A percentile compares a stretch with the other conserved stretches of the same genome.
Evolutionary conservation across 1,139 yeast species (phyloP).

Genomic region (Yarrowia galli): DNA sequence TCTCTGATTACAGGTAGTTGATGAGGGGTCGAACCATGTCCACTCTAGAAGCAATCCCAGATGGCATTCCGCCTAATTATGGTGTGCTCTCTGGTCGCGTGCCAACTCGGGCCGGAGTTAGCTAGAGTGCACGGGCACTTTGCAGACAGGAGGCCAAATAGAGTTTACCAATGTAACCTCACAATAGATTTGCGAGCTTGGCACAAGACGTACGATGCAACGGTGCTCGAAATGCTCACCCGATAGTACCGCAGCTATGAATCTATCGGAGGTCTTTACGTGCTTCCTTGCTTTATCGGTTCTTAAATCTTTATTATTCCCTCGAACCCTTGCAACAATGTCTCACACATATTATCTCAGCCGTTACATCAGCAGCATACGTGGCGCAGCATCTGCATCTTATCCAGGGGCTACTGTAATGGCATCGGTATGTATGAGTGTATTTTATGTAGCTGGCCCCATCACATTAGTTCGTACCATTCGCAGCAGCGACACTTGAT

Average conservation of each 20-base stretch:
- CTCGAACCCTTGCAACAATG: background rate
- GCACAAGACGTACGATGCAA: background rate
- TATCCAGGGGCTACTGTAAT: background rate
- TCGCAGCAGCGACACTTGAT: too few species aligned
- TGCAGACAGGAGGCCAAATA: background rate
- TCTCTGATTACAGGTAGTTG: background rate
- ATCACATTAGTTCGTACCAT: background rate
- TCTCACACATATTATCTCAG: slow-evolving; percentile 6
- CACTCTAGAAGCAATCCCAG: background rate
- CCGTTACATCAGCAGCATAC: slow-evolving; percentile 2
- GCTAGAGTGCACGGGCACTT: background rate
- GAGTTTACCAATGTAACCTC: background rate
- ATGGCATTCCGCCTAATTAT: too few species aligned
- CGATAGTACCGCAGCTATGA: background rate
- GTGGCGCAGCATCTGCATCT: background rate
- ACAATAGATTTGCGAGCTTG: slow-evolving; percentile 6
- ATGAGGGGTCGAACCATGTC: slow-evolving; percentile 6
- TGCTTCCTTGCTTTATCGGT: slow-evolving; percentile 2
- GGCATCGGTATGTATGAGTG: too few species aligned
- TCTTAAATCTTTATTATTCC: background rate
- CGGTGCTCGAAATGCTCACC: background rate
- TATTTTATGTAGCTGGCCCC: background rate
- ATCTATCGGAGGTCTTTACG: background rate
- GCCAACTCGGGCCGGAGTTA: slow-evolving; percentile 9
- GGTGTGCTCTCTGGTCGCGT: background rate